A percentile compares a stretch with the other conserved stretches of the same genome.
Evolutionary conservation across 2,329 filamentous ascomycete species (phyloP).

Genomic region (Ceratocystis lukuohia): DNA sequence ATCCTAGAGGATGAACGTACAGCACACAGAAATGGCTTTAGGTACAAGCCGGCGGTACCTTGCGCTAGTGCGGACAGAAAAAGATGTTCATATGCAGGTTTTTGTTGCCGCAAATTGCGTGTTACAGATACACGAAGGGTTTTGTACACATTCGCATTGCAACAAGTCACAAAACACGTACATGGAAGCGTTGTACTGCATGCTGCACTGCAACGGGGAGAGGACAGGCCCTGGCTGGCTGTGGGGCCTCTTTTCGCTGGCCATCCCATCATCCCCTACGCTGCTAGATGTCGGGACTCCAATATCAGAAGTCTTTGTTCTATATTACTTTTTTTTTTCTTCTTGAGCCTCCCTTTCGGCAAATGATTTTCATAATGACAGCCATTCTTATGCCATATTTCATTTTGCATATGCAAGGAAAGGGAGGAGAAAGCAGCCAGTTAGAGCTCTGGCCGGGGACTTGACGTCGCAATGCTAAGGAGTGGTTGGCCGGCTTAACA

Average conservation of each 20-base stretch:
- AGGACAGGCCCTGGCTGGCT: not conserved
- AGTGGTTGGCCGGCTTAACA: not conserved
- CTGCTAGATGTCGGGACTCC: not conserved
- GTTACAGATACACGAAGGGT: not conserved
- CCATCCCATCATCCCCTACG: not conserved
- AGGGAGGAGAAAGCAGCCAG: not conserved
- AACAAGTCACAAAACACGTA: not conserved
- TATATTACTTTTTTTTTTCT: not conserved
- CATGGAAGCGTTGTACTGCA: conserved; percentile 2
- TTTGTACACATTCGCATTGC: not conserved
- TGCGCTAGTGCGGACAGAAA: not conserved
- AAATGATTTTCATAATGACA: conserved; percentile 1
- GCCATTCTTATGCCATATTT: not conserved
- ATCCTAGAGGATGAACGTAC: not conserved
- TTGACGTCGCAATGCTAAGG: not conserved
- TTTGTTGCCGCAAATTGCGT: too few relatives aligned
- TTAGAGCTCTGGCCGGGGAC: not conserved
- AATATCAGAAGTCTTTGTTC: not conserved
- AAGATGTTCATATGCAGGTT: too few relatives aligned
- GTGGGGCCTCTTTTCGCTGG: not conserved
- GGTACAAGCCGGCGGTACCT: not conserved
- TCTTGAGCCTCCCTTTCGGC: not conserved
- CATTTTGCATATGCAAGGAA: conserved; percentile 2
- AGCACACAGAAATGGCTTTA: not conserved
- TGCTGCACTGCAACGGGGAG: conserved; percentile 1